Evolutionary conservation across 257 asterid species (phyloP).

Genomic region (Plantago ovata): DNA sequence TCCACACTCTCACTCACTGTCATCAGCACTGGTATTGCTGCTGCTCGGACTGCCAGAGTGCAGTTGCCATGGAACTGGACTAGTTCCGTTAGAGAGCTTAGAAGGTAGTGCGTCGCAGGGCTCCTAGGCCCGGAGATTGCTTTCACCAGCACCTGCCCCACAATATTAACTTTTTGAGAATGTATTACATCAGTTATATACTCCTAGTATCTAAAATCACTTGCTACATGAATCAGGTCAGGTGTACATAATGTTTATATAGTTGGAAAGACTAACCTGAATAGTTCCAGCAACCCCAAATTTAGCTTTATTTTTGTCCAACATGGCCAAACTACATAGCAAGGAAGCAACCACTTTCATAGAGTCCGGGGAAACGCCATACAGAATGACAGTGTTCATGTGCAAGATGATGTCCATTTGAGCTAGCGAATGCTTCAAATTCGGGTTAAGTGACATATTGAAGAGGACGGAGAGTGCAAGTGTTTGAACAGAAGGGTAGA

Average conservation of each 20-base stretch:
- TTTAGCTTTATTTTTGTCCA: conserved; percentile 74
- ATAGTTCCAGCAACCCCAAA: conserved; percentile 69
- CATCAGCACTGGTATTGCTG: conserved; percentile 55
- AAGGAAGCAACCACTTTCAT: conserved; percentile 61
- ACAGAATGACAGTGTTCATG: conserved; percentile 38
- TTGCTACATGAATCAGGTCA: too few species aligned
- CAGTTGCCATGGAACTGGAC: conserved; percentile 86
- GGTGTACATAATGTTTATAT: too few species aligned
- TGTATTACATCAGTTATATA: too few species aligned
- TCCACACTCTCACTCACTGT: conserved; percentile 33
- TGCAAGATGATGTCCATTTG: conserved; percentile 42
- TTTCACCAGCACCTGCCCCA: conserved; percentile 36
- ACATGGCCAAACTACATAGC: conserved; percentile 79
- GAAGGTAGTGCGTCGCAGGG: conserved; percentile 61
- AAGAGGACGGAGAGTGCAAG: conserved; percentile 65
- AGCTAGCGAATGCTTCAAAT: conserved; percentile 51
- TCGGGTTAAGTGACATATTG: conserved; percentile 70
- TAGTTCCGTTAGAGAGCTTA: conserved; percentile 67
- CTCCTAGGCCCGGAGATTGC: conserved; percentile 38
- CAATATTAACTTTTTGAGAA: too few species aligned
- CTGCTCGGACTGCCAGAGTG: conserved; percentile 62
- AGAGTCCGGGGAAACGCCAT: conserved; percentile 27
- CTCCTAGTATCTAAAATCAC: too few species aligned
- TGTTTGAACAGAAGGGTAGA: conserved; percentile 19
- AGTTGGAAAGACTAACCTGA: conserved; percentile 34